These are phyloP conservation scores for Penicillium polonicum DNA, from an alignment of 2,329 filamentous ascomycete species.

Conservation along the genomic window DNA sequence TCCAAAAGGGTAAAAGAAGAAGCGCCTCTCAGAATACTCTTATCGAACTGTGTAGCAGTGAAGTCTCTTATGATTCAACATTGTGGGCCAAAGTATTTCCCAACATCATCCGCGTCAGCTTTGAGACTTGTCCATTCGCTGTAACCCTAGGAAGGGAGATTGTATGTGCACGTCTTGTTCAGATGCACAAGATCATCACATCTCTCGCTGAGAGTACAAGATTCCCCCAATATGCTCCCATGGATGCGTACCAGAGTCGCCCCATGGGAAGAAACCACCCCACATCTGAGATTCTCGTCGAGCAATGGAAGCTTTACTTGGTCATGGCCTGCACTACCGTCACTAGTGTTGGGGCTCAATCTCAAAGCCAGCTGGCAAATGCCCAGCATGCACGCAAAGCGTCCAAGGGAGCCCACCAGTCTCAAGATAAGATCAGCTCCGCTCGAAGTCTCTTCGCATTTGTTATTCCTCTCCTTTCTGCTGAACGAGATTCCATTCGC, in stretches of 20 bases:
- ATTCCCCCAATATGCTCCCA: slow-evolving; percentile 44
- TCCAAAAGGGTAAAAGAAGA: slow-evolving; percentile 85
- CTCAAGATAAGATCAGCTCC: slow-evolving; percentile 78
- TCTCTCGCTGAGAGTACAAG: slow-evolving; percentile 72
- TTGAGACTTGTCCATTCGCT: slow-evolving; percentile 86
- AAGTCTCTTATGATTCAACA: slow-evolving; percentile 89
- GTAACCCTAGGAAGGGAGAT: slow-evolving; percentile 88
- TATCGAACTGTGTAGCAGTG: slow-evolving; percentile 92
- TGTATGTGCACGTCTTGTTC: slow-evolving; percentile 85
- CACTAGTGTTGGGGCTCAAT: slow-evolving; percentile 71
- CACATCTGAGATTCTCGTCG: slow-evolving; percentile 82
- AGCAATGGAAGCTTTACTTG: slow-evolving; percentile 97
- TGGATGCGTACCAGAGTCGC: slow-evolving; percentile 39
- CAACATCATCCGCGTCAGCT: slow-evolving; percentile 86
- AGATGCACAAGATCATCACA: slow-evolving; percentile 86
- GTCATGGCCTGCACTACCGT: slow-evolving; percentile 97
- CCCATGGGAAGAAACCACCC: slow-evolving; percentile 54
- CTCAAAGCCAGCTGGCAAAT: slow-evolving; percentile 58
- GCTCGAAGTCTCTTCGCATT: slow-evolving; percentile 88
- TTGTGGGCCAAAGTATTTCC: slow-evolving; percentile 98
- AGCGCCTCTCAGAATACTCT: slow-evolving; percentile 81
- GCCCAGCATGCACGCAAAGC: slow-evolving; percentile 77
- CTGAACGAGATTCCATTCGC: slow-evolving; percentile 74
- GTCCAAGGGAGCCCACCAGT: slow-evolving; percentile 65
- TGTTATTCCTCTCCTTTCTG: slow-evolving; percentile 81